A percentile compares a stretch with the other conserved stretches of the same genome.
These are phyloP conservation scores for Wallacemonas sp. DNA, from an alignment of 208 protist species.

Conservation along the genomic window DNA sequence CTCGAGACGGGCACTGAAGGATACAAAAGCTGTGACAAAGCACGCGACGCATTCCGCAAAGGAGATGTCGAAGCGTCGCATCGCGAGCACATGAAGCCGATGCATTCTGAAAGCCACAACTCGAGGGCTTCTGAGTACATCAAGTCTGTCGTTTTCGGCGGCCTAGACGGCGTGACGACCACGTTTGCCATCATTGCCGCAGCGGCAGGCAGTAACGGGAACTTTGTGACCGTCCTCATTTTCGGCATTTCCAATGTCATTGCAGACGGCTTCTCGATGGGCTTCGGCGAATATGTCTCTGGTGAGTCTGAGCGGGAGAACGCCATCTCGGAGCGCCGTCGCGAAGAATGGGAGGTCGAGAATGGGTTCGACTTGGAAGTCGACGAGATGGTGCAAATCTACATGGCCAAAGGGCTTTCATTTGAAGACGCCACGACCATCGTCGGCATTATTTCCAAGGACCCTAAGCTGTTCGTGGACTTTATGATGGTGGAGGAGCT, in stretches of 20 bases:
- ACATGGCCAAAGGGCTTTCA: slow-evolving; percentile 90
- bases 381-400: slow-evolving; percentile 95
- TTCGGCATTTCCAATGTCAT: slow-evolving; percentile 95
- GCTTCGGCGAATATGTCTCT: slow-evolving; percentile 94
- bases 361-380: slow-evolving; percentile 93
- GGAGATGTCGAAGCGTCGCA: slow-evolving; percentile 79
- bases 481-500: slow-evolving; percentile 96
- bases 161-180: slow-evolving; percentile 95
- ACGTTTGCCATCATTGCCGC: slow-evolving; percentile 95
- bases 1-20: slow-evolving; percentile 13
- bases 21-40: slow-evolving; percentile 80
- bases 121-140: slow-evolving; percentile 91
- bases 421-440: slow-evolving; percentile 90
- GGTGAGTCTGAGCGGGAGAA: slow-evolving; percentile 92
- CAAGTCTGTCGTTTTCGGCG: slow-evolving; percentile 95
- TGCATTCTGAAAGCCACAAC: slow-evolving; percentile 80
- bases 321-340: slow-evolving; percentile 72
- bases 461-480: slow-evolving; percentile 94
- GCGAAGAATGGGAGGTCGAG: slow-evolving; percentile 95
- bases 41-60: slow-evolving; percentile 55
- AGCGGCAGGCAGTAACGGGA: slow-evolving; percentile 86
- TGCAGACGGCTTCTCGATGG: slow-evolving; percentile 95
- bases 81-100: slow-evolving; percentile 77
- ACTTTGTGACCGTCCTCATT: slow-evolving; percentile 81
- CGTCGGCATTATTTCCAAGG: slow-evolving; percentile 93